Evolutionary conservation across 441 rosid species (phyloP).

Genomic region (Hura crepitans): DNA sequence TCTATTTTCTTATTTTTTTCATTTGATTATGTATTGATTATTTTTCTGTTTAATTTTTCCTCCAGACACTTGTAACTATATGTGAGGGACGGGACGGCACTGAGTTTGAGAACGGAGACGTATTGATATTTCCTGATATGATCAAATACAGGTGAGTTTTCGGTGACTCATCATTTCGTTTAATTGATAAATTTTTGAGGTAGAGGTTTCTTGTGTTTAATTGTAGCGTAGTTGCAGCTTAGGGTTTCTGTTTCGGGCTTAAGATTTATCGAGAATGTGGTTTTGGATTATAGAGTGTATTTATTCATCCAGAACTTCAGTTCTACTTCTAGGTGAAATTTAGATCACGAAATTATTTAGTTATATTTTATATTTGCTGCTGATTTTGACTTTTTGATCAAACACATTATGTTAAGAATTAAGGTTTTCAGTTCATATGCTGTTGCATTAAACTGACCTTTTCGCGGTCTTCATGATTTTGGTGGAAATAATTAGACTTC

Average conservation of each 20-base stretch:
- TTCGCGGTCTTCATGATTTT: not conserved
- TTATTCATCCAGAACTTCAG: not conserved
- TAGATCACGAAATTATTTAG: not conserved
- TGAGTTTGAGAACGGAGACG: constrained; percentile 58
- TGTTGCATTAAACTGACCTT: not conserved
- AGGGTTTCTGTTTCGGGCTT: not conserved
- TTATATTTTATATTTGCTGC: not conserved
- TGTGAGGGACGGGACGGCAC: constrained; percentile 59
- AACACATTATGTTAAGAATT: not conserved
- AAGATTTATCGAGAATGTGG: not conserved
- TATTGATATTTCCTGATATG: constrained; percentile 90
- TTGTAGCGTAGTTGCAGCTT: not conserved
- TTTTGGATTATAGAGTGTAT: not conserved
- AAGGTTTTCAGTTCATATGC: not conserved
- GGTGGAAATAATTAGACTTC: not conserved
- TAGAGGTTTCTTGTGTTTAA: not conserved
- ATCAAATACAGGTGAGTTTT: constrained; percentile 70
- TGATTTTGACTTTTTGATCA: not conserved
- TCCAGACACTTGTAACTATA: constrained; percentile 62
- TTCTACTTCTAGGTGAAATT: not conserved
- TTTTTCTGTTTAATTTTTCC: not conserved
- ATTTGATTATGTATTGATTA: not conserved
- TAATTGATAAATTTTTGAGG: not conserved
- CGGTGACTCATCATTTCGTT: not conserved
- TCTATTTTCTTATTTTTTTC: not conserved